Conservation (phyloP, 1,284 basidiomycete species). For the Erythrobasidium hasegawianum region DNA sequence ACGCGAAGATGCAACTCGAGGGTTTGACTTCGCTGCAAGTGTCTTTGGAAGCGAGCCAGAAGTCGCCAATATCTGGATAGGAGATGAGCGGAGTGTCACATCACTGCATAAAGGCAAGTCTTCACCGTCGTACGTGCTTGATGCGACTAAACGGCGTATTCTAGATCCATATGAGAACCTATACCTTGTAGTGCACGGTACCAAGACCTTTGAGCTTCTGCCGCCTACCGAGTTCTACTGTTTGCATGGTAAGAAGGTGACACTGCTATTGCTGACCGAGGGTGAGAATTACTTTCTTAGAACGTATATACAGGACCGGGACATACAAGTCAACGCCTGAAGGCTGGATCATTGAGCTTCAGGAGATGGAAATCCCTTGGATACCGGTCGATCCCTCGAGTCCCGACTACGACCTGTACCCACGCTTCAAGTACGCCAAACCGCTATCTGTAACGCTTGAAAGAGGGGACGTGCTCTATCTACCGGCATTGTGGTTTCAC, state of each 20-base stretch:
- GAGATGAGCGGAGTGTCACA: slow-evolving; percentile 67
- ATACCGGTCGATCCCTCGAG: slow-evolving; percentile 42
- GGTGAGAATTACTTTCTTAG: too few relatives aligned
- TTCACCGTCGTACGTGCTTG: too few relatives aligned
- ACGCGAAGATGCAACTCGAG: slow-evolving; percentile 23
- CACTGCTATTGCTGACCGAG: too few relatives aligned
- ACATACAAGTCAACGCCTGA: not conserved
- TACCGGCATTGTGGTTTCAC: slow-evolving; percentile 89
- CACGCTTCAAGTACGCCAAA: slow-evolving; percentile 53
- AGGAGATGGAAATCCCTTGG: slow-evolving; percentile 47
- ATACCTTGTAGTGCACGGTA: slow-evolving; percentile 75
- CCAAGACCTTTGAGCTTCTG: slow-evolving; percentile 76
- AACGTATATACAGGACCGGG: slow-evolving; percentile 11
- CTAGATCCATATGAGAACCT: slow-evolving; percentile 88
- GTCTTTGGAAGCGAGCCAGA: slow-evolving; percentile 57
- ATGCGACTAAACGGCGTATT: not conserved
- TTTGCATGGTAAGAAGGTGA: slow-evolving; percentile 63
- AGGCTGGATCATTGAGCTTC: slow-evolving; percentile 9
- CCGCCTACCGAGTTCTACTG: slow-evolving; percentile 82
- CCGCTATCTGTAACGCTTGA: slow-evolving; percentile 64
- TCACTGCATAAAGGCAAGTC: slow-evolving; percentile 61
- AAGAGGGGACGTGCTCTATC: slow-evolving; percentile 76
- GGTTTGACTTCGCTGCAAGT: slow-evolving; percentile 8
- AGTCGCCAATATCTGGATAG: slow-evolving; percentile 88
- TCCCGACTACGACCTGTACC: slow-evolving; percentile 32